Evolutionary conservation across 352 stramenopile species (phyloP), one percentile per base, ranked within the genome.

Genomic region (Phytophthora aleatoria): DNA sequence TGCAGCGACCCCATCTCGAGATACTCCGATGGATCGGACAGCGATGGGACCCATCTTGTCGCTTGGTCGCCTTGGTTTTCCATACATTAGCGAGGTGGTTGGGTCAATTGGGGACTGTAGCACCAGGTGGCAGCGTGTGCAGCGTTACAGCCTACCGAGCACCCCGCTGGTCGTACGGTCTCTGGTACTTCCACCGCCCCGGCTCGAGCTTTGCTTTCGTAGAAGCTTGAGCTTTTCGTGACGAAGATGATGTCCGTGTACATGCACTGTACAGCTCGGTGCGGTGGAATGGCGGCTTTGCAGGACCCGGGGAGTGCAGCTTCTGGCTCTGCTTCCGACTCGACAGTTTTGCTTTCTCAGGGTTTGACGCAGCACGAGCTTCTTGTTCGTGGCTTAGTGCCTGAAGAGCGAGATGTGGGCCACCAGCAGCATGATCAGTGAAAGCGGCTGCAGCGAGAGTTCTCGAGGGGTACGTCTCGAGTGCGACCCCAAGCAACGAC

Each of bases 391-490:
- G 15, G 42, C 28, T 47, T 5, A 27, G 48, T 47, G 33, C 36
- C 24, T 8, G 16, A n/a, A 43, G 11, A 41, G 20, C 16, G 20
- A 44, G 35, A 77, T 77, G 69, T 77, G 69, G 69, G 65, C 69
- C 30, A 67, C 50, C 12, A 77, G 69, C 43, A 77, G 69, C 31
- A 64, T 73, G 52, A 71, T 71, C n/a, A 74, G 65, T 27, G 60
- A 67, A 54, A 77, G 64, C 36, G 63, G 41, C 31, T 76, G 49
- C 44, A 69, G 61, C 15, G 63, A 67, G 30, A 76, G 64, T 35
- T 76, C 64, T 1, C 52, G 69, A 2, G 69, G 64, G 3, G 38
- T 77, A 16, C 64, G 51, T 12, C 43, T 77, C 11, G 60, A 69
- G 35, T 47, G 56, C 15, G 65, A 77, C 48, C 50, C 53, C 5